Base-by-base conservation (phyloP, 2,329 filamentous ascomycete species). In the Elsinoe fawcettii region DNA sequence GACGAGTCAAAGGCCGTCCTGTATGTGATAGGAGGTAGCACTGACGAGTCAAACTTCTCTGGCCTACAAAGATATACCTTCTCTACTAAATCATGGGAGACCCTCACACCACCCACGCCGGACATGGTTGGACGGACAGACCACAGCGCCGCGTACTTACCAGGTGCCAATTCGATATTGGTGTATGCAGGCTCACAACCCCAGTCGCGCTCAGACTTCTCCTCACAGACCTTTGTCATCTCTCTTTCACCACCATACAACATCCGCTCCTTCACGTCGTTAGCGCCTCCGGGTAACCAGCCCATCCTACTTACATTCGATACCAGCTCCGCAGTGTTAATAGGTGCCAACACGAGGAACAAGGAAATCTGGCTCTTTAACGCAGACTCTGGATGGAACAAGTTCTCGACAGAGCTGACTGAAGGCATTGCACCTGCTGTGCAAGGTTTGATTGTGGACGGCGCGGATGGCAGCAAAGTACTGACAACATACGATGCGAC, bases 281-380 rank as follows among this genome's bases (percentile, higher is more conserved):
- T 72, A 36, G 82, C 84, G 1, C 82, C 85, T 0, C 81, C 87
- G 0, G 79, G 83, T 1, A 74, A 82, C 25, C 78, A 80, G 23
- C 91, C 92, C 0, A 80, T 90, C 57, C 74, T 97, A 8, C 74
- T 93, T 60, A 78, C 79, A 7, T 96, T 87, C 87, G 85, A 86
- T 47, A 78, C 83, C 51, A 80, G 80, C 43, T 79, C 87, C 64
- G 86, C 84, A 5, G 79, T 86, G 37, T 79, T 96, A 76, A 73
- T 95, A 34, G 90, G 90, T 56, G 90, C 90, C 14, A 80, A 79
- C 62, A 68, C 77, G 1, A 76, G 75, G 8, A 90, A 89, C 67
- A 82, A 75, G 14, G 76, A 81, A 51, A 77, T 93, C n/a, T 88
- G 84, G 73, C 77, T 87, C 3, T 96, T 93, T 68, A 83, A 81